Evolutionary conservation across 805 yeast species (phyloP).

Genomic region (Schwanniomyces polymorphus): DNA sequence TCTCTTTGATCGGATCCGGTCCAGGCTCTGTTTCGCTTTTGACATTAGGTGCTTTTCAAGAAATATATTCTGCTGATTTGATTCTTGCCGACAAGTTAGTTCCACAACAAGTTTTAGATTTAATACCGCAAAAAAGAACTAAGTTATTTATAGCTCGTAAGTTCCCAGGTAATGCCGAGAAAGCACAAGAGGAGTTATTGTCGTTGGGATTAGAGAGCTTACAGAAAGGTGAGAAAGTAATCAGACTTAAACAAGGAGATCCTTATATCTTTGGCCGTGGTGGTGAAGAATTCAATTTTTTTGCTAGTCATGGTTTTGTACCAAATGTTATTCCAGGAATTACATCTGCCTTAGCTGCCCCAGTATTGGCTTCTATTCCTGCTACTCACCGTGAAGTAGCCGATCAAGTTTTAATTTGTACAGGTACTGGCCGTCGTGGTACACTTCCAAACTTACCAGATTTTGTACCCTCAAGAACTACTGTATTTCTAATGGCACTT

Average conservation of each 20-base stretch:
- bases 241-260: slow-evolving; percentile 92
- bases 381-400: slow-evolving; percentile 91
- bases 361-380: slow-evolving; percentile 78
- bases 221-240: slow-evolving; percentile 69
- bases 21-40: slow-evolving; percentile 85
- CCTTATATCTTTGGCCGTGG: slow-evolving; percentile 97
- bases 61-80: slow-evolving; percentile 78
- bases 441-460: slow-evolving; percentile 76
- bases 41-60: slow-evolving; percentile 81
- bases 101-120: slow-evolving; percentile 79
- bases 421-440: slow-evolving; percentile 93
- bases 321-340: slow-evolving; percentile 86
- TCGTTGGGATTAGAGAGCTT: slow-evolving; percentile 69
- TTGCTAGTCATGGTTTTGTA: slow-evolving; percentile 61
- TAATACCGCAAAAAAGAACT: slow-evolving; percentile 71
- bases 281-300: slow-evolving; percentile 83
- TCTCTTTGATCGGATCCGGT: slow-evolving; percentile 90
- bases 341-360: slow-evolving; percentile 86
- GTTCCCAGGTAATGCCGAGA: slow-evolving; percentile 95
- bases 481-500: slow-evolving; percentile 86
- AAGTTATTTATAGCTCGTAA: slow-evolving; percentile 84
- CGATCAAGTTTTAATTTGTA: slow-evolving; percentile 89
- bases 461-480: slow-evolving; percentile 70
- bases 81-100: slow-evolving; percentile 90
- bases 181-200: slow-evolving; percentile 83